Percentiles rank a stretch among this genome's conserved stretches.
Evolutionary conservation across 805 yeast genomes (phyloP).

Genomic region (Schizosaccharomyces osmophilus): DNA sequence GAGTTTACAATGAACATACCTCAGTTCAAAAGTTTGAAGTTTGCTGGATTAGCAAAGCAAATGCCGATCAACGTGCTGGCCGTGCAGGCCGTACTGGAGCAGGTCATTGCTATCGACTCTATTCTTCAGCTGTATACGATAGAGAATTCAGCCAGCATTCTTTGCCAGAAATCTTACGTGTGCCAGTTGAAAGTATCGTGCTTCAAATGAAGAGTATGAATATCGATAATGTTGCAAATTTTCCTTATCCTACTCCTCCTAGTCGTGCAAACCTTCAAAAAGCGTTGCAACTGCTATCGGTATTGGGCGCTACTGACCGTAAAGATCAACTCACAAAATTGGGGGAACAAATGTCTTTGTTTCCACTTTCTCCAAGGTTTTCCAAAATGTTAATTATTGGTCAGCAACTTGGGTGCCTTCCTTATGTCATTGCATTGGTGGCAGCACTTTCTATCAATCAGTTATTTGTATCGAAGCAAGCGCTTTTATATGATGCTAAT

Average conservation of each 20-base stretch:
- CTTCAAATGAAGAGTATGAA: constrained; percentile 94
- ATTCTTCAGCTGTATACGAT: constrained; percentile 82
- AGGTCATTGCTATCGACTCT: constrained; percentile 83
- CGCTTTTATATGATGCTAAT: constrained; percentile 19
- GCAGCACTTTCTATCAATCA: constrained; percentile 86
- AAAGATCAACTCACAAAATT: constrained; percentile 40
- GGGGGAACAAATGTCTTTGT: constrained; percentile 67
- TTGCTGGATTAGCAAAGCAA: constrained; percentile 83
- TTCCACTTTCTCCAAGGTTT: constrained; percentile 84
- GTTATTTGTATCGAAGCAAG: constrained; percentile 57
- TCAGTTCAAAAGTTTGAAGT: constrained; percentile 85
- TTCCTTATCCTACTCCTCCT: constrained; percentile 94
- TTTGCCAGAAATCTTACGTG: constrained; percentile 69
- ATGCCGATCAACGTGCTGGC: constrained; percentile 86
- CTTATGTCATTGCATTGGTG: constrained; percentile 74
- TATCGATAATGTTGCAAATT: constrained; percentile 64
- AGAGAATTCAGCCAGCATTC: constrained; percentile 62
- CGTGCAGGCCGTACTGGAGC: constrained; percentile 98
- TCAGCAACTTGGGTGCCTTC: constrained; percentile 62
- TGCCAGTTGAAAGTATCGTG: constrained; percentile 94
- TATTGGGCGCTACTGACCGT: constrained; percentile 52
- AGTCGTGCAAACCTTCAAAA: constrained; percentile 30
- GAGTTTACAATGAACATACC: constrained; percentile 54
- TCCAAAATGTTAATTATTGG: constrained; percentile 75
- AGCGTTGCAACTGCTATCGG: constrained; percentile 43